Evolutionary conservation across 139 green algal species (phyloP).

Genomic region (Desmodesmus armatus): DNA sequence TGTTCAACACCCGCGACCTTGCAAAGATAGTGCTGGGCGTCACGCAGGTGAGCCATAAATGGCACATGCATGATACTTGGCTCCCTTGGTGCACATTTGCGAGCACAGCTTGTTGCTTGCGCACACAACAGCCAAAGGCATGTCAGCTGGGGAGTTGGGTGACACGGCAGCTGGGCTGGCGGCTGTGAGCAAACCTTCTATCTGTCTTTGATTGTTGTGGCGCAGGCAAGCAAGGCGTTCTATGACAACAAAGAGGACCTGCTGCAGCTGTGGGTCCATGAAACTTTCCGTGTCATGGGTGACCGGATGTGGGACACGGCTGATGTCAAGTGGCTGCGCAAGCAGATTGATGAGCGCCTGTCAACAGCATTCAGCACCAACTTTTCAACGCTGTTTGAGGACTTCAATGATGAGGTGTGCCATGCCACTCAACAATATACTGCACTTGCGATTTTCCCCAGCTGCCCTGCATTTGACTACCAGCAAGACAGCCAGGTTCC

Average conservation of each 20-base stretch:
- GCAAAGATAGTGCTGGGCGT: slow-evolving; percentile 83
- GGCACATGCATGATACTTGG: no score
- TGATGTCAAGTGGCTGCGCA: slow-evolving; percentile 76
- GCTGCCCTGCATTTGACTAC: no score
- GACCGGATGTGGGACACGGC: slow-evolving; percentile 77
- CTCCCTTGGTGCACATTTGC: no score
- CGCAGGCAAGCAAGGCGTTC: slow-evolving; percentile 80
- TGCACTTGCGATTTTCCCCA: not conserved
- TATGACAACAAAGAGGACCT: slow-evolving; percentile 86
- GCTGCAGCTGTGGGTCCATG: slow-evolving; percentile 88
- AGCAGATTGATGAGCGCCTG: slow-evolving; percentile 79
- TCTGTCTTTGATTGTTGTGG: no score
- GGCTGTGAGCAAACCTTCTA: no score
- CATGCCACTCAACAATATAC: no score
- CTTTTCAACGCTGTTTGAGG: slow-evolving; percentile 73
- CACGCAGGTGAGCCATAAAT: slow-evolving; percentile 40
- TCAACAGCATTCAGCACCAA: slow-evolving; percentile 61
- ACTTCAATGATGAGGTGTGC: slow-evolving; percentile 49
- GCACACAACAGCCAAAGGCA: no score
- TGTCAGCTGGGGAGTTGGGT: no score
- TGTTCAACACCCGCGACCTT: slow-evolving; percentile 93
- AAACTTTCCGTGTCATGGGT: slow-evolving; percentile 83
- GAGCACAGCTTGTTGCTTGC: no score
- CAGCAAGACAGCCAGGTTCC: no score
- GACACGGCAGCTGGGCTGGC: not conserved